These are phyloP conservation scores for Kodamaea neixiangensis DNA, from an alignment of 805 yeast species.

Conservation along the genomic window DNA sequence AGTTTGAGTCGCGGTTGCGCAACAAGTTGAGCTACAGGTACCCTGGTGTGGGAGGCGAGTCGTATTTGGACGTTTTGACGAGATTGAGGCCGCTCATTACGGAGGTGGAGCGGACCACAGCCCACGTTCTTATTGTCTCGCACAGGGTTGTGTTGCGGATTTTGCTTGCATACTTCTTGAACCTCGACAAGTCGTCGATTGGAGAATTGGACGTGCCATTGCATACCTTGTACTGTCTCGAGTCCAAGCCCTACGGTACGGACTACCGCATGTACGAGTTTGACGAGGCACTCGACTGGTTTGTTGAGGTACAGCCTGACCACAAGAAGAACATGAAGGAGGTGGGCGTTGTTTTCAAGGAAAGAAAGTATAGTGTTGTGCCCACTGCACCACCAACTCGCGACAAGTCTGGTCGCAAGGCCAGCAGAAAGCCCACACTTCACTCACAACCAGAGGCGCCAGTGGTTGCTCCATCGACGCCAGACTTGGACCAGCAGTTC, in stretches of 20 bases:
- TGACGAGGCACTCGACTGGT: slow-evolving; percentile 77
- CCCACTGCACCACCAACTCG: slow-evolving; percentile 68
- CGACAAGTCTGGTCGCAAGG: slow-evolving; percentile 8
- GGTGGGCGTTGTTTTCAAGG: slow-evolving; percentile 68
- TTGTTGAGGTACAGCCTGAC: slow-evolving; percentile 61
- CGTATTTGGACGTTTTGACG: slow-evolving; percentile 89
- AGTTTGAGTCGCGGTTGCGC: slow-evolving; percentile 70
- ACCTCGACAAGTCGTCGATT: slow-evolving; percentile 73
- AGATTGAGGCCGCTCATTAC: slow-evolving; percentile 87
- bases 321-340: slow-evolving; percentile 64
- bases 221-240: slow-evolving; percentile 86
- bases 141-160: slow-evolving; percentile 92
- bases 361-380: slow-evolving; percentile 69
- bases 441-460: not conserved
- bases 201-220: slow-evolving; percentile 92
- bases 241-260: slow-evolving; percentile 94
- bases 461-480: not conserved
- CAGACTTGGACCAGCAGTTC: slow-evolving; percentile 14
- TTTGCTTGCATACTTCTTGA: slow-evolving; percentile 84
- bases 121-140: slow-evolving; percentile 78
- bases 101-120: slow-evolving; percentile 89
- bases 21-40: slow-evolving; percentile 86
- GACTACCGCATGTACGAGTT: slow-evolving; percentile 90
- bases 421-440: slow-evolving; percentile 4
- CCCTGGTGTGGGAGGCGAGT: slow-evolving; percentile 98